phyloP scores from a whole-genome alignment of 306 rosid genomes.

The Astragalus membranaceus region DNA sequence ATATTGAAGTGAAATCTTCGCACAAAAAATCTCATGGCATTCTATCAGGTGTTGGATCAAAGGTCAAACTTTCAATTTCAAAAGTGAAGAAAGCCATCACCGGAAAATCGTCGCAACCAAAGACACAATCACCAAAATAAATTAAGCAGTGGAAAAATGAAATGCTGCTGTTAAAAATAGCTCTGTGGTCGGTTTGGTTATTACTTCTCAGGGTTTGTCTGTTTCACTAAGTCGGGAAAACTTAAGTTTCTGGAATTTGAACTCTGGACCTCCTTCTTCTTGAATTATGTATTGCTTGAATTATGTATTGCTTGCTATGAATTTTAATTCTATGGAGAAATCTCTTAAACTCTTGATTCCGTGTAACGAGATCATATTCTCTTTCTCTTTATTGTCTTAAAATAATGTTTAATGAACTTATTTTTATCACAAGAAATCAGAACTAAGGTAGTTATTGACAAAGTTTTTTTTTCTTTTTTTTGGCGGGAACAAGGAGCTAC shows the following conservation, averaged over 20 bases:
- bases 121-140: constrained; percentile 34
- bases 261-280: no score
- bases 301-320: not conserved
- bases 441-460: not conserved
- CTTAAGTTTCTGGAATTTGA: no score
- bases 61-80: constrained; percentile 71
- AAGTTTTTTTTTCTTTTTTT: no score
- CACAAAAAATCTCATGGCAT: constrained; percentile 57
- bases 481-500: no score
- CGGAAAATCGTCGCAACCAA: constrained; percentile 54
- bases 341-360: not conserved
- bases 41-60: constrained; percentile 61
- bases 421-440: not conserved
- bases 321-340: not conserved
- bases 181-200: not conserved
- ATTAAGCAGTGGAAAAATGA: not conserved
- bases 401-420: not conserved
- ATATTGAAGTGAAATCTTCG: constrained; percentile 26
- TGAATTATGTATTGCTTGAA: no score
- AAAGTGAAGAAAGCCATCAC: constrained; percentile 68
- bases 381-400: not conserved
- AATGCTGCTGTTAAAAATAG: constrained; percentile 9
- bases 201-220: not conserved
- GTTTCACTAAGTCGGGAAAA: no score
- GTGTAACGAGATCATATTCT: not conserved